Evolutionary conservation across 495 filamentous ascomycete genomes (phyloP).

Genomic region (Jackrogersella minutella): DNA sequence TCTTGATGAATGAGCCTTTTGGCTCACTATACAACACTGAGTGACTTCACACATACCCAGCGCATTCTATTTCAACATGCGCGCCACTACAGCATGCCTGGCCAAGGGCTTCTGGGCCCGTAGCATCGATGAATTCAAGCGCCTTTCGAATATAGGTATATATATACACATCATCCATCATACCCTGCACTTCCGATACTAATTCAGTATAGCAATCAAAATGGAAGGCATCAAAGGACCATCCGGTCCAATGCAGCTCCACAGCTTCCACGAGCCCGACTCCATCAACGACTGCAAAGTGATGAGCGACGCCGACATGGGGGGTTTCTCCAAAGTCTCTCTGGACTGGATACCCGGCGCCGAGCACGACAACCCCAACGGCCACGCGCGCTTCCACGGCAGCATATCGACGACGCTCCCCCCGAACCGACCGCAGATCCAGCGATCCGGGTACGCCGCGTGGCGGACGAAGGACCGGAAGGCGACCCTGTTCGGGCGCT

Average conservation of each 20-base stretch:
- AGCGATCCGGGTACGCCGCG: slow-evolving; percentile 83
- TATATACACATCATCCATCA: background rate
- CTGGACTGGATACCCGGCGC: slow-evolving; percentile 70
- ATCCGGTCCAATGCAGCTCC: slow-evolving; percentile 64
- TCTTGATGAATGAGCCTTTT: slow-evolving; percentile 42
- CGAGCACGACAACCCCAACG: slow-evolving; percentile 48
- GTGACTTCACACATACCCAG: slow-evolving; percentile 24
- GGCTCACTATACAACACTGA: slow-evolving; percentile 34
- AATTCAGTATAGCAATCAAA: slow-evolving; percentile 46
- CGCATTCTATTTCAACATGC: slow-evolving; percentile 46
- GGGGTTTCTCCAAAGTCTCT: slow-evolving; percentile 77
- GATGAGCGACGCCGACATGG: slow-evolving; percentile 86
- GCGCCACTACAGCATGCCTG: slow-evolving; percentile 50
- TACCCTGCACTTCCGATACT: background rate
- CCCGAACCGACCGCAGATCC: slow-evolving; percentile 70
- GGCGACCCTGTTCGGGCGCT: slow-evolving; percentile 77
- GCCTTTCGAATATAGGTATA: slow-evolving; percentile 55
- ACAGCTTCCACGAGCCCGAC: slow-evolving; percentile 70
- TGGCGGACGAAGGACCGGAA: slow-evolving; percentile 75
- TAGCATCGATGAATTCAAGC: slow-evolving; percentile 57
- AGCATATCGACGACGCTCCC: slow-evolving; percentile 87
- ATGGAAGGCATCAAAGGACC: slow-evolving; percentile 64
- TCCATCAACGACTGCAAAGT: slow-evolving; percentile 74
- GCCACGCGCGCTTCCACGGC: slow-evolving; percentile 81
- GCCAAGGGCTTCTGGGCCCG: slow-evolving; percentile 55